Conservation (phyloP, 805 yeast genomes). For the Lipomyces mesembrius region DNA sequence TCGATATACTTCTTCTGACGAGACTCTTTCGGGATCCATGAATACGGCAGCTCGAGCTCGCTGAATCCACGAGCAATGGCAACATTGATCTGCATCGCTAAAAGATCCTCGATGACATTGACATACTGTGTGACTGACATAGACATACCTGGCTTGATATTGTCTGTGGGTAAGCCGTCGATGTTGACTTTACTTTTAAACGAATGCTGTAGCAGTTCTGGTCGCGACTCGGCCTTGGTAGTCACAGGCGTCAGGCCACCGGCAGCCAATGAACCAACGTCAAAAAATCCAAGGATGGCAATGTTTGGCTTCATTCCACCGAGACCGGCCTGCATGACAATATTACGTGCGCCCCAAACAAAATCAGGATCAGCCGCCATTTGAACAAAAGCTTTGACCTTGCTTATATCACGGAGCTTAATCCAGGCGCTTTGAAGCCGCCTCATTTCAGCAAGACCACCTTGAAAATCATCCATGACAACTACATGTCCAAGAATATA, state of each 20-base stretch:
- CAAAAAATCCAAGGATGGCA: constrained; percentile 88
- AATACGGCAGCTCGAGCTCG: constrained; percentile 62
- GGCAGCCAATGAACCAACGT: constrained; percentile 43
- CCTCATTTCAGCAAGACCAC: constrained; percentile 67
- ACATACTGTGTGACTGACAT: constrained; percentile 85
- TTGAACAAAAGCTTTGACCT: constrained; percentile 92
- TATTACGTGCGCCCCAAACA: constrained; percentile 95
- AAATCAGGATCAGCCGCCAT: constrained; percentile 83
- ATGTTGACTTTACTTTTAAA: constrained; percentile 42
- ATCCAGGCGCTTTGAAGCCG: constrained; percentile 83
- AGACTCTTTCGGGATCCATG: constrained; percentile 40
- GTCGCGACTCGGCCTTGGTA: constrained; percentile 21
- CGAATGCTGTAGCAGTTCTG: constrained; percentile 25
- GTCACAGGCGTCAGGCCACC: constrained; percentile 13
- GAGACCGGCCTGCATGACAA: constrained; percentile 89
- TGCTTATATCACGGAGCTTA: constrained; percentile 73
- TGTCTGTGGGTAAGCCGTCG: constrained; percentile 75
- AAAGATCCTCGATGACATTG: constrained; percentile 84
- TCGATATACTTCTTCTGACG: constrained; percentile 63
- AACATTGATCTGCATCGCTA: constrained; percentile 85
- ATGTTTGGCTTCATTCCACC: constrained; percentile 99
- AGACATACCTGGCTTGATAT: constrained; percentile 69
- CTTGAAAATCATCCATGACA: constrained; percentile 64
- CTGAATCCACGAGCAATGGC: constrained; percentile 92
- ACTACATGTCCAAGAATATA: constrained; percentile 92